Conservation (phyloP, 371 early-diverging fungal genomes). For the Zancudomyces culisetae region DNA sequence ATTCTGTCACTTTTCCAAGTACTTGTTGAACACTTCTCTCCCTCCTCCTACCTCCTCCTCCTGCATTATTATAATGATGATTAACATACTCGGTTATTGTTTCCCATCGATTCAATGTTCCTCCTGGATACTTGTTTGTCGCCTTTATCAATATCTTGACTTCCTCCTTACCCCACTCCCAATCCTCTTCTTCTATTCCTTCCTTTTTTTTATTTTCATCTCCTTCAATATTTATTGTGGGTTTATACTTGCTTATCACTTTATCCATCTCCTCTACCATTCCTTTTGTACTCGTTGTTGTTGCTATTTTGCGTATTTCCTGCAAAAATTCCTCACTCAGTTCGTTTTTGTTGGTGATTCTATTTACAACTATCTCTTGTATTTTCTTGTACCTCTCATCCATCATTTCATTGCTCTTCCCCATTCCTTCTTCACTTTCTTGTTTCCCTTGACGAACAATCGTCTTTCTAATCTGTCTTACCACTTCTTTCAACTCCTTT, state of each 20-base stretch:
- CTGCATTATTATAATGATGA: no score
- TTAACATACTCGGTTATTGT: conserved; percentile 33
- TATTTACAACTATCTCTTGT: neutral
- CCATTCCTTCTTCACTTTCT: neutral
- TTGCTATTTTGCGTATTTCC: neutral
- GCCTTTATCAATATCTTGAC: conserved; percentile 33
- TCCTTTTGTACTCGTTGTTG: neutral
- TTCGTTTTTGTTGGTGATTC: neutral
- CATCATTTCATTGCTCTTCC: neutral
- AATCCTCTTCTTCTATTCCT: neutral
- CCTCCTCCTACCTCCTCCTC: no score
- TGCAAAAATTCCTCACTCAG: conserved; percentile 6
- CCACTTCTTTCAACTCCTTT: neutral
- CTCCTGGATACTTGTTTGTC: conserved; percentile 40
- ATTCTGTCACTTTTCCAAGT: no score
- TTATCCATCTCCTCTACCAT: neutral
- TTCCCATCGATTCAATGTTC: conserved; percentile 36
- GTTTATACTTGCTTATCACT: neutral
- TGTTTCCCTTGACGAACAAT: no score
- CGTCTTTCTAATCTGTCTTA: neutral
- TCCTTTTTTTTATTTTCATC: neutral
- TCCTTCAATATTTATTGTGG: neutral
- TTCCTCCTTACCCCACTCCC: conserved; percentile 30
- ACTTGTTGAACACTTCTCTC: no score
- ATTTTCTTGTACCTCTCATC: neutral